phyloP scores from a whole-genome alignment of 1,284 basidiomycete genomes.

The Puccinia coronata region DNA sequence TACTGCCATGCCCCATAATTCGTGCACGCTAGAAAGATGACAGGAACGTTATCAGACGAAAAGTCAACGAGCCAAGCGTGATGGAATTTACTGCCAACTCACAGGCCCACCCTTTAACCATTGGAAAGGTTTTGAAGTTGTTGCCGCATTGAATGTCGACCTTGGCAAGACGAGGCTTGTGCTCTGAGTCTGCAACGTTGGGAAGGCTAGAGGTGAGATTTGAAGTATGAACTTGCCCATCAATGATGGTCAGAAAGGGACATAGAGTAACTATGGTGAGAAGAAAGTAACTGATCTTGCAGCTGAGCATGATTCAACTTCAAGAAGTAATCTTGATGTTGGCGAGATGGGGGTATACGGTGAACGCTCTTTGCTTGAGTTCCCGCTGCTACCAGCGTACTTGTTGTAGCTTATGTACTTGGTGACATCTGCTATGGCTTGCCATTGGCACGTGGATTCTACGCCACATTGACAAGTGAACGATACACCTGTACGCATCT shows the following conservation, averaged over 20 bases:
- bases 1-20: constrained; percentile 22
- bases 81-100: background rate
- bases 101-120: constrained; percentile 13
- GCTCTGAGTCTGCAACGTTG: background rate
- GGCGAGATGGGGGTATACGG: too few relatives aligned
- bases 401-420: background rate
- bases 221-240: background rate
- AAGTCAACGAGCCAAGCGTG: background rate
- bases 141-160: constrained; percentile 33
- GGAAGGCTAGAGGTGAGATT: too few relatives aligned
- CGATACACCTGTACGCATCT: background rate
- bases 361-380: background rate
- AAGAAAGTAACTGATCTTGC: background rate
- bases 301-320: background rate
- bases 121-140: constrained; percentile 12
- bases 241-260: background rate
- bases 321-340: background rate
- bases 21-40: constrained; percentile 14
- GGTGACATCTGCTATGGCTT: background rate
- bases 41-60: background rate
- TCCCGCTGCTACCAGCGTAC: too few relatives aligned
- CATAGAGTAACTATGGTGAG: background rate
- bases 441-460: background rate
- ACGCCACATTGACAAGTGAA: background rate
- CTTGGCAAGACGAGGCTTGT: background rate